Evolutionary conservation across 176 grass and related monocot genomes (phyloP), one percentile per base, ranked within the genome.

Genomic region (Tillandsia leiboldiana): DNA sequence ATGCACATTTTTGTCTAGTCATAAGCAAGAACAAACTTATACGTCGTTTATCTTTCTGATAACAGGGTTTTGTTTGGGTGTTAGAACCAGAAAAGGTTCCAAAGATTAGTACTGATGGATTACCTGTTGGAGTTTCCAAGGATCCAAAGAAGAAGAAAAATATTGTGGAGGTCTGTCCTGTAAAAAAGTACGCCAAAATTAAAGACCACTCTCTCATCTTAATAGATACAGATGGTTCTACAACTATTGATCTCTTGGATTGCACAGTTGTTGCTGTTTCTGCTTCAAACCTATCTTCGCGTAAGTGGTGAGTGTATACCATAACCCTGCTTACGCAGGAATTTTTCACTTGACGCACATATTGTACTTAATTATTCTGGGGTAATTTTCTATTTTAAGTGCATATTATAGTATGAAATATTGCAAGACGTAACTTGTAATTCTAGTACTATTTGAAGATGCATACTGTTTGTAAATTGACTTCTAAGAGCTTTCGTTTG

Each of bases 1-100:
- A 50, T 64, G 22, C 49, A 48, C 0, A 49, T 49, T 50, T 49
- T 8, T 59, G 33, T 15, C 66, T 8, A 6, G 11, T 52, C 49
- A 13, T 51, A 14, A 27, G 6, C 24, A 20, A 6, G 6, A 50
- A 13, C 51, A 56, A 79, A 47, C 54, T 69, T 53, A 11, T n/a
- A 67, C 50, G 69, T 51, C 5, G 28, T 50, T 8, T 1, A 26
- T 51, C n/a, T 61, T 29, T 57, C 51, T 63, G 54, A 85, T 56
- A 53, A 68, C 75, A 97, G 94, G 94, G 94, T 53, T 69, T 66
- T 75, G 65, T 97, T 29, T 97, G 94, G 89, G 78, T 97, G 70
- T 69, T 97, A 81, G 94, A 90, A 68, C 84, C 89, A 58, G 89
- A 92, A 51, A 87, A 87, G 49, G 54, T 85, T 77, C 89, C 84